Percentiles rank a stretch among this genome's conserved stretches.
phyloP scores from a whole-genome alignment of 768 basidiomycete species.

The Omphalotus guepiniiformis region DNA sequence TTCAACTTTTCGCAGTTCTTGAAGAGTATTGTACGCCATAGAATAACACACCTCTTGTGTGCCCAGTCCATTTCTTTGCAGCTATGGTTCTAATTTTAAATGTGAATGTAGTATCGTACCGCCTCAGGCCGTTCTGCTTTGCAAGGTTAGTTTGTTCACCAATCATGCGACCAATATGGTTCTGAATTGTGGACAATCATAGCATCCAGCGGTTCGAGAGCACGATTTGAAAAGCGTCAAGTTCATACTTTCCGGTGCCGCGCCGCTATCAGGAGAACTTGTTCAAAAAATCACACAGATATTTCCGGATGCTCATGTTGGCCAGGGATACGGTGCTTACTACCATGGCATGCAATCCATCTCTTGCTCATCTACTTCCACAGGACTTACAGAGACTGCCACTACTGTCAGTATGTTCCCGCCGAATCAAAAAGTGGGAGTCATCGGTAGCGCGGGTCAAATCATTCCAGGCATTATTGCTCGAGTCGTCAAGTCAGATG shows the following conservation, averaged over 20 bases:
- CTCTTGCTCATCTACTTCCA: neutral
- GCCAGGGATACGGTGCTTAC: conserved; percentile 56
- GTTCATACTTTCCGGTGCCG: conserved; percentile 55
- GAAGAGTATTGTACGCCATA: conserved; percentile 49
- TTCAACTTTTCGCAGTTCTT: conserved; percentile 57
- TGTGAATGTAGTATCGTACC: conserved; percentile 48
- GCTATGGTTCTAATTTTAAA: neutral
- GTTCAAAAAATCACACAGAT: conserved; percentile 39
- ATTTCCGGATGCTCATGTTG: conserved; percentile 56
- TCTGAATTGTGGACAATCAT: neutral
- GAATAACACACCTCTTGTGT: conserved; percentile 53
- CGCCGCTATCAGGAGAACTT: conserved; percentile 58
- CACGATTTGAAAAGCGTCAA: conserved; percentile 50
- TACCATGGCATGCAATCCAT: neutral
- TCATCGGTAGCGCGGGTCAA: conserved; percentile 53
- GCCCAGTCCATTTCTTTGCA: conserved; percentile 12
- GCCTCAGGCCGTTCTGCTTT: conserved; percentile 61
- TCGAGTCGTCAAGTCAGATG: conserved; percentile 55
- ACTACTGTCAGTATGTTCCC: conserved; percentile 48
- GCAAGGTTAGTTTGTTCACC: conserved; percentile 53
- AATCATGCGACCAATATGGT: no score
- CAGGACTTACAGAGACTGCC: conserved; percentile 64
- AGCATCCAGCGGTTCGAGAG: conserved; percentile 50
- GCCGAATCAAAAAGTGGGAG: conserved; percentile 38
- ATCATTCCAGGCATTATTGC: conserved; percentile 55